Evolutionary conservation across 1,284 basidiomycete genomes (phyloP), one percentile per base, ranked within the genome.

Genomic region (Porogramme epimiltina): DNA sequence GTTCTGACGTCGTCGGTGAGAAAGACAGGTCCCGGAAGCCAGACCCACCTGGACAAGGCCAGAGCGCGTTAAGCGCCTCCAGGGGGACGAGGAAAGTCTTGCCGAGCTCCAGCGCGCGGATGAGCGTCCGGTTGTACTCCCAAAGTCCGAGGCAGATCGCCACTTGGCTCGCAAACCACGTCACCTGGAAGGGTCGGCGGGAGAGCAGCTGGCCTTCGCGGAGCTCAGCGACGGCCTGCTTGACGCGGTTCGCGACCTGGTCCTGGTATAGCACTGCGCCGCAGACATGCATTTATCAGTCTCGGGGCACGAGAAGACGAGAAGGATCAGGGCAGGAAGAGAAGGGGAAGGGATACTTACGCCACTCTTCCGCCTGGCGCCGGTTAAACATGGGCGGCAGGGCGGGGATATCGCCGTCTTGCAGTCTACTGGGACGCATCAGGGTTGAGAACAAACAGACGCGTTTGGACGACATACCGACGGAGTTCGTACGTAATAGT

Each of bases 361-460:
- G 72, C 87, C 88, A 90, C 62, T 89, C 85, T 62, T 87, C 80
- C 0, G 83, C 82, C 52, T 88, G 84, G 59, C 82, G 78, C 15
- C 80, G 79, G 58, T 80, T 85, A 70, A 88, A 83, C 31, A 79
- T 71, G 11, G 80, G 77, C 24, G 49, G 44, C 33, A 64, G 56
- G 4, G 55, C 48, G 38, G 60, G 57, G 47, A 55, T 55, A 51
- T 72, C 70, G 24, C 67, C 56, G 47, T 71, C 70, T 48, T 71
- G 67, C 39, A 73, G 56, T 54, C 72, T 70, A 54, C 65, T 67
- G 54, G 51, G 60, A 51, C 38, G 28, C 45, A 55, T 62, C 56
- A 62, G 58, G 49, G 49, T 59, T 50, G 51, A 47, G 39, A 55
- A 60, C 48, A 59, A 41, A 28, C 39, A 42, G 31, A 45, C 40